Conservation (phyloP, 495 filamentous ascomycete genomes). For the Rhypophila decipiens region DNA sequence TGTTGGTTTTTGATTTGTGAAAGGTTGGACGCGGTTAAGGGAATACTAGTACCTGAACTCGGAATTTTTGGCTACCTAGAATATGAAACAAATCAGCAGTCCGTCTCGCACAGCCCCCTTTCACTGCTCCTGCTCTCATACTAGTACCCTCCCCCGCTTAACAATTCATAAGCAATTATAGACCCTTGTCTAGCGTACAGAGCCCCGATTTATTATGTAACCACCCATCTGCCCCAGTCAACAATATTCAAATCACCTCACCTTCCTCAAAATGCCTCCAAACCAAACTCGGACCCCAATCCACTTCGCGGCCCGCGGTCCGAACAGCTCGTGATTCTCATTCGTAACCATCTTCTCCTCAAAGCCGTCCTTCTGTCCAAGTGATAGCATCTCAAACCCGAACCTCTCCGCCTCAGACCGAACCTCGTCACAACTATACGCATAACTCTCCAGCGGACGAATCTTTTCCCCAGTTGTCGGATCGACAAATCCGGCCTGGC, state of each 20-base stretch:
- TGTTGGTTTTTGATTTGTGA: too few species aligned
- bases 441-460: conserved; percentile 55
- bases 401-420: conserved; percentile 44
- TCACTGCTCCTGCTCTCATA: too few species aligned
- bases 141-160: too few species aligned
- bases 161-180: too few species aligned
- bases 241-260: not conserved
- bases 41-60: too few species aligned
- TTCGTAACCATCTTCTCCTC: conserved; percentile 48
- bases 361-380: conserved; percentile 18
- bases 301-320: conserved; percentile 61
- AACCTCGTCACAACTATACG: conserved; percentile 49
- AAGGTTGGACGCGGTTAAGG: too few species aligned
- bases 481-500: conserved; percentile 64
- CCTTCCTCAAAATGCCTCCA: conserved; percentile 51
- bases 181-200: too few species aligned
- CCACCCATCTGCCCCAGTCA: too few species aligned
- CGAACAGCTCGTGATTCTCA: conserved; percentile 42
- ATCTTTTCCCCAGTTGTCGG: conserved; percentile 52
- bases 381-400: conserved; percentile 52
- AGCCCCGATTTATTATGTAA: too few species aligned
- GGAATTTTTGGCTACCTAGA: too few species aligned
- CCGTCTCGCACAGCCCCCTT: too few species aligned
- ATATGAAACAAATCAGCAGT: too few species aligned
- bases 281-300: conserved; percentile 62